Base-by-base conservation (phyloP, 2,329 filamentous ascomycete genomes). In the Colletotrichum lini region DNA sequence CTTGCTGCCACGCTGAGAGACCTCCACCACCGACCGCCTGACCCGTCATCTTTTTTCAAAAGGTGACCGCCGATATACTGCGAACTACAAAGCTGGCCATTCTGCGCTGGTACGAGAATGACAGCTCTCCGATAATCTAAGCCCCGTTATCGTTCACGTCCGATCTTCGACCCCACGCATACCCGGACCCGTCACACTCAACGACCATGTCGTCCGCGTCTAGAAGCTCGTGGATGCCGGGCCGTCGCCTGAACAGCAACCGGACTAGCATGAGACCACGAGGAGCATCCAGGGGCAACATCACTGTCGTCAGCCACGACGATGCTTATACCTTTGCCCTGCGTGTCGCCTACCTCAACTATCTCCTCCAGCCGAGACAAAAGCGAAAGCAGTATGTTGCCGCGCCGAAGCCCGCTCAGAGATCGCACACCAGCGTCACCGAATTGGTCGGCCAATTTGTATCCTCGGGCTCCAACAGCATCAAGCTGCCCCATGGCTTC, bases 261-360 rank as follows among this genome's bases (percentile, higher is more conserved):
- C 84, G 76, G 78, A 81, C 80, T 76, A 81, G 72, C 76, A 82
- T 75, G 76, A 82, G 82, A 68, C 74, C 79, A 57, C 83, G 87
- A 73, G 79, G 84, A 12, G 77, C 79, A 44, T 90, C 89, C 58
- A 83, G 81, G 73, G 81, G 83, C 57, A 58, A 64, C 23, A 44
- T 60, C 40, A 79, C 84, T 62, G 81, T 84, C 65, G 85, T 91
- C 74, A 87, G 86, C 76, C 86, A 90, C 80, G 93, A 97, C 77
- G 94, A 98, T 82, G 95, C 94, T 79, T 98, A 97, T 84, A 93
- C 91, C 74, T 98, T 94, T 83, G 95, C 95, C 77, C 90, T 99
- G 65, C 93, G 96, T 73, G 92, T 94, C 75, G 96, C 96, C 76
- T 98, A 94, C 82, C 92, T 99, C 70, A 89, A 96, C 82, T 97